Evolutionary conservation across 345 rosid species (phyloP).

Genomic region (Eucalyptus viminalis): DNA sequence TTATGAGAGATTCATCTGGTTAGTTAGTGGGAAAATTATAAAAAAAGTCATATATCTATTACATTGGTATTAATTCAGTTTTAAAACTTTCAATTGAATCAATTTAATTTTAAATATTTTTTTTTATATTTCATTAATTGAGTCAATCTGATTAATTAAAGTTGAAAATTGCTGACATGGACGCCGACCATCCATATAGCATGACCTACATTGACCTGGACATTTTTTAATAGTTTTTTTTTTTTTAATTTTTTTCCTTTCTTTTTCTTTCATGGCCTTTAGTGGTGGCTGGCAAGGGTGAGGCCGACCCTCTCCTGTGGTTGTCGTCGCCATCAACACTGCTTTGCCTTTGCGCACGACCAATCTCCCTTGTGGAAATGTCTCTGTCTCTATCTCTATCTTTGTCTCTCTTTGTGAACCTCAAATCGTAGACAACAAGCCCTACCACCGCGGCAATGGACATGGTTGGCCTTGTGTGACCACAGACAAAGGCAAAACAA

Average conservation of each 20-base stretch:
- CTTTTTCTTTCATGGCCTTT: neutral
- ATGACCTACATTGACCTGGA: too few relatives aligned
- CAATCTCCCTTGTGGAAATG: neutral
- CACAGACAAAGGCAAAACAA: neutral
- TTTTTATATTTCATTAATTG: too few relatives aligned
- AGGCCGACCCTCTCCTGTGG: neutral
- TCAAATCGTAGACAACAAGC: neutral
- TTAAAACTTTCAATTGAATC: neutral
- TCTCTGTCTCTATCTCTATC: neutral
- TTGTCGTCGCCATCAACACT: neutral
- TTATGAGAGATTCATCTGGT: too few relatives aligned
- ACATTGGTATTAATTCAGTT: too few relatives aligned
- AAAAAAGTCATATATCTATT: too few relatives aligned
- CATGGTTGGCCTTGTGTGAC: neutral
- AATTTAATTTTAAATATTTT: too few relatives aligned
- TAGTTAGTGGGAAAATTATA: too few relatives aligned
- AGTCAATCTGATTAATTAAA: too few relatives aligned
- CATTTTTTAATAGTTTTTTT: neutral
- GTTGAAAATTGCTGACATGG: too few relatives aligned
- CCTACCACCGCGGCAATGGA: neutral
- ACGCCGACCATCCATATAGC: rapidly evolving
- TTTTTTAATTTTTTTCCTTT: too few relatives aligned
- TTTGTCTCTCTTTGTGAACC: neutral
- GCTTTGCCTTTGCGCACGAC: neutral
- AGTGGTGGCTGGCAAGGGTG: neutral